These are phyloP conservation scores for Fusarium humuli DNA, from an alignment of 2,329 filamentous ascomycete species.

Conservation along the genomic window DNA sequence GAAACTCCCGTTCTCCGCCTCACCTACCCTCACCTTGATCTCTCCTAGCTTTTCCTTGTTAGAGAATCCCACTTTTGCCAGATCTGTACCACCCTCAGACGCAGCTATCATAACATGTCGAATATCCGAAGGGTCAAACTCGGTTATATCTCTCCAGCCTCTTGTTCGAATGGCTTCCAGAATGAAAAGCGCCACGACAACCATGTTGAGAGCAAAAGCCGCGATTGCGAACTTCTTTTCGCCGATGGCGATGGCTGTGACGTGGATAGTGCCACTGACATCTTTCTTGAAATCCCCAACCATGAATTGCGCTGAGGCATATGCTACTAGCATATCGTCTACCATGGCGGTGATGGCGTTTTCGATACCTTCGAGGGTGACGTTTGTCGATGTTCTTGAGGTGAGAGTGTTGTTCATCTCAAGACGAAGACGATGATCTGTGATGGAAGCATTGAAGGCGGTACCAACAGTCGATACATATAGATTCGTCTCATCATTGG, in stretches of 20 bases:
- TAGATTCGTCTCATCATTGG: conserved; percentile 53
- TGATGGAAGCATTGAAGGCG: conserved; percentile 50
- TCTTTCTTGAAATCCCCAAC: neutral
- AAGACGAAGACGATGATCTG: conserved; percentile 13
- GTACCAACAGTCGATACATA: conserved; percentile 53
- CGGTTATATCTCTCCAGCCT: conserved; percentile 31
- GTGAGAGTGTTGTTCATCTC: conserved; percentile 13
- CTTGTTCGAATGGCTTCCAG: conserved; percentile 27
- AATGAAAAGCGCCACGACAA: conserved; percentile 2
- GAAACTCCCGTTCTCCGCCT: conserved; percentile 8
- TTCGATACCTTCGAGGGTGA: neutral
- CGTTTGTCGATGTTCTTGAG: neutral
- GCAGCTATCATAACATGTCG: conserved; percentile 28
- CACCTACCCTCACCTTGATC: conserved; percentile 3
- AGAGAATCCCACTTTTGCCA: conserved; percentile 5
- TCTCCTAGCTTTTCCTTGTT: conserved; percentile 9
- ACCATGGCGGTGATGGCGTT: neutral
- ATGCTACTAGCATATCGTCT: conserved; percentile 4
- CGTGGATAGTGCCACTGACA: neutral
- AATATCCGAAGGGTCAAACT: conserved; percentile 31
- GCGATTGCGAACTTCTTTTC: conserved; percentile 21
- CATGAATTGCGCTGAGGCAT: conserved; percentile 4
- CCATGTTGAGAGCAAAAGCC: conserved; percentile 17
- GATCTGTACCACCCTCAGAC: conserved; percentile 7
- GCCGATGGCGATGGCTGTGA: conserved; percentile 13